Evolutionary conservation across 805 yeast species (phyloP).

Genomic region (Grigorovia yakushimaensis): DNA sequence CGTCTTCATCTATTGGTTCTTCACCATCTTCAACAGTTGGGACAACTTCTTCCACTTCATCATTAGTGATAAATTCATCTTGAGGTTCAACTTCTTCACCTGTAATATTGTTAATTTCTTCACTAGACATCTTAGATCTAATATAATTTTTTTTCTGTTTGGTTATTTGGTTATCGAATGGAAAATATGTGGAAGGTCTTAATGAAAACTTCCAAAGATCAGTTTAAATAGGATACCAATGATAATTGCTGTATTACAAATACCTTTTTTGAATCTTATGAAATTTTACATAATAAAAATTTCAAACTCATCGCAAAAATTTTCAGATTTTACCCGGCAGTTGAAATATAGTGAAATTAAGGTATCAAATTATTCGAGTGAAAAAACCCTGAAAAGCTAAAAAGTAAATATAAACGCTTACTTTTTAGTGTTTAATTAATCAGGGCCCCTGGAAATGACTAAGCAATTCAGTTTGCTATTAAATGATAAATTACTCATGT

Average conservation of each 20-base stretch:
- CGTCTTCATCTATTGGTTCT: slow-evolving; percentile 27
- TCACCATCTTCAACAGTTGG: slow-evolving; percentile 26
- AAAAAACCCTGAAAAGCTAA: background rate
- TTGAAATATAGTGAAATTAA: too few species aligned
- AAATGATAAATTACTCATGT: too few species aligned
- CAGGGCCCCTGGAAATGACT: too few species aligned
- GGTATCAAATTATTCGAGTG: background rate
- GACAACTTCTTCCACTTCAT: slow-evolving; percentile 36
- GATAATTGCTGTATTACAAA: background rate
- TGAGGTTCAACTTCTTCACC: slow-evolving; percentile 14
- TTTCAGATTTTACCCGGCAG: slow-evolving; percentile 1
- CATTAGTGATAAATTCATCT: slow-evolving; percentile 31
- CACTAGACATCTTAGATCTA: slow-evolving; percentile 6
- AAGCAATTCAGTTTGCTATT: too few species aligned
- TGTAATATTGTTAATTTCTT: slow-evolving; percentile 3
- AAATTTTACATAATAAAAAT: background rate
- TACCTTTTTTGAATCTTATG: background rate
- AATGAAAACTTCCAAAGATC: background rate
- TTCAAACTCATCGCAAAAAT: slow-evolving; percentile 1
- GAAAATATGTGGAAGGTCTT: background rate
- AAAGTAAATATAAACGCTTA: too few species aligned
- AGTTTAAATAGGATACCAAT: background rate
- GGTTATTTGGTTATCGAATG: background rate
- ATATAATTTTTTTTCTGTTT: too few species aligned
- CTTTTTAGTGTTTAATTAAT: too few species aligned